Percentiles rank a stretch among this genome's conserved stretches.
Evolutionary conservation across 2,329 filamentous ascomycete genomes (phyloP).

Genomic region (Alternaria sp.): DNA sequence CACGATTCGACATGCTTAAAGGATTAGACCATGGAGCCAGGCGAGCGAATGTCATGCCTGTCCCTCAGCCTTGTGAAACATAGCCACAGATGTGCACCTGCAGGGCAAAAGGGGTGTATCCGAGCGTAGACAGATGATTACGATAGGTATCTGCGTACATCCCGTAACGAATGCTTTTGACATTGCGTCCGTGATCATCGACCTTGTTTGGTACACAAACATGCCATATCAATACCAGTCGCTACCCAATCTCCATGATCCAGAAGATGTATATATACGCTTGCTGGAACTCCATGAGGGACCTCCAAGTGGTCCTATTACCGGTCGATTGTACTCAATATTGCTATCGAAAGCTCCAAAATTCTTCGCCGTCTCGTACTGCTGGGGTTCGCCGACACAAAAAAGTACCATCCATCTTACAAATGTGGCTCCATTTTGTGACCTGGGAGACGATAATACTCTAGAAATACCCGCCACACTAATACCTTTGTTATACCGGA

Average conservation of each 20-base stretch:
- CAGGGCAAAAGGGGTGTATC: too few species aligned
- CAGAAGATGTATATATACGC: not conserved
- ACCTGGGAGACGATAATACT: not conserved
- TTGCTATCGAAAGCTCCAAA: not conserved
- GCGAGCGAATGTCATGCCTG: too few species aligned
- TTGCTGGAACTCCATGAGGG: not conserved
- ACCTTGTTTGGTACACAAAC: too few species aligned
- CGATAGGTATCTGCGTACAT: too few species aligned
- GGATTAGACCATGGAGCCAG: too few species aligned
- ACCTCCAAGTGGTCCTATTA: not conserved
- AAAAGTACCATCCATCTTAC: not conserved
- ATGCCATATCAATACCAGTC: not conserved
- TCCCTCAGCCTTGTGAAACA: too few species aligned
- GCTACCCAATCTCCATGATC: not conserved
- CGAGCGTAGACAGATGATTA: too few species aligned
- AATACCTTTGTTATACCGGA: not conserved
- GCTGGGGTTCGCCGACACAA: not conserved
- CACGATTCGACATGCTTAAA: too few species aligned
- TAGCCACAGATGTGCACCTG: too few species aligned
- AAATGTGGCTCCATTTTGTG: not conserved
- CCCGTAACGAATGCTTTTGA: too few species aligned
- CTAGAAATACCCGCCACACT: fast-evolving
- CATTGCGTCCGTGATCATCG: too few species aligned
- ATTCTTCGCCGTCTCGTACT: not conserved
- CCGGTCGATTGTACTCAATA: not conserved